Percentiles rank a stretch among this genome's conserved stretches.
Evolutionary conservation across 2,329 filamentous ascomycete genomes (phyloP).

Genomic region (Pleoardoris graminearum): DNA sequence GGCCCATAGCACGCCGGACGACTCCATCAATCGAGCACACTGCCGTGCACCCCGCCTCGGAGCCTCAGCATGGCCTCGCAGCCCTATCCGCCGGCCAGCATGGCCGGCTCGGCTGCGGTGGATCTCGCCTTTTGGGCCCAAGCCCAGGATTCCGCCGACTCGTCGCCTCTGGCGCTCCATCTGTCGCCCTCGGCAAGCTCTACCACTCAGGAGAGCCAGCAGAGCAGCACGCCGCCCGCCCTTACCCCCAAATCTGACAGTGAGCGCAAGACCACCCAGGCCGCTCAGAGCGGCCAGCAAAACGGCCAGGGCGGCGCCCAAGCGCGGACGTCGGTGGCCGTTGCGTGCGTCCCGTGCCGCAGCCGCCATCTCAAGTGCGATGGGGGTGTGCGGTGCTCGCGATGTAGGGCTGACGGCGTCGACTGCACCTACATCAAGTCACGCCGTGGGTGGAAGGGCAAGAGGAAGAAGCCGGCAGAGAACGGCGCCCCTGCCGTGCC

Average conservation of each 20-base stretch:
- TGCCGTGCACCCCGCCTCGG: conserved; percentile 6
- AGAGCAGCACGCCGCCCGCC: conserved; percentile 33
- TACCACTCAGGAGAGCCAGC: conserved; percentile 35
- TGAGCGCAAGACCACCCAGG: conserved; percentile 19
- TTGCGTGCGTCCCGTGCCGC: conserved; percentile 58
- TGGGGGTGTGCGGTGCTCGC: conserved; percentile 53
- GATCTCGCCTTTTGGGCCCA: conserved; percentile 41
- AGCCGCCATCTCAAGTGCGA: conserved; percentile 59
- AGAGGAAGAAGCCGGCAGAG: conserved; percentile 44
- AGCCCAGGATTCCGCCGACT: conserved; percentile 32
- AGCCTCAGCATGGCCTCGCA: conserved; percentile 32
- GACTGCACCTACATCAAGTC: conserved; percentile 58
- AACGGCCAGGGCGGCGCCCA: conserved; percentile 24
- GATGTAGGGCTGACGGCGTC: conserved; percentile 51
- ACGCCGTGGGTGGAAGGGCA: conserved; percentile 54
- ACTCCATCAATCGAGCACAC: conserved; percentile 15
- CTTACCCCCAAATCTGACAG: conserved; percentile 38
- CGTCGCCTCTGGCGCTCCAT: conserved; percentile 32
- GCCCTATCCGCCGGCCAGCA: conserved; percentile 26
- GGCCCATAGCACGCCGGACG: conserved; percentile 17
- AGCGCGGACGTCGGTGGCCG: conserved; percentile 42
- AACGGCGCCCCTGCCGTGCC: conserved; percentile 25
- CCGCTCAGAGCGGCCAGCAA: conserved; percentile 17
- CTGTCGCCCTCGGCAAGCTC: conserved; percentile 36
- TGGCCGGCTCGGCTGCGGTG: conserved; percentile 33